Evolutionary conservation across 2,329 filamentous ascomycete species (phyloP).

Genomic region (Ophiocordyceps camponoti-leonardi): DNA sequence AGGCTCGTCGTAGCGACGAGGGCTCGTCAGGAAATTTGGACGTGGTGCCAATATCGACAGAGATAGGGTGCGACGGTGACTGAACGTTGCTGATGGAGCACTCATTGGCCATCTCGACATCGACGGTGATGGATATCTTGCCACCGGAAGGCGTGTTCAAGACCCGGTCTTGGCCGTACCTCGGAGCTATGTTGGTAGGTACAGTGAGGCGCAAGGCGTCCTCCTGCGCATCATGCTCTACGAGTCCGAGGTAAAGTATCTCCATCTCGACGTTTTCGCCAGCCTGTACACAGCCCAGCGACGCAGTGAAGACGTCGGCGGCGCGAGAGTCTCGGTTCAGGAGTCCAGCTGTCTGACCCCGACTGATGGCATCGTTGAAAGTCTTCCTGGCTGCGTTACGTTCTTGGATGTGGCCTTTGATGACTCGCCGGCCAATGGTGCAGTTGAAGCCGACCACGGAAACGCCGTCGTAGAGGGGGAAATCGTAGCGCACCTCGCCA

Average conservation of each 20-base stretch:
- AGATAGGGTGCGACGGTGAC: slow-evolving; percentile 51
- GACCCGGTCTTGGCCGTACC: slow-evolving; percentile 31
- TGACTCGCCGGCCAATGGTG: slow-evolving; percentile 39
- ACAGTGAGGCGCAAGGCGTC: slow-evolving; percentile 55
- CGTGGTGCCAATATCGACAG: slow-evolving; percentile 43
- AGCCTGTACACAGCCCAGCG: slow-evolving; percentile 48
- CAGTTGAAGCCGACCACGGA: slow-evolving; percentile 53
- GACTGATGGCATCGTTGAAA: slow-evolving; percentile 39
- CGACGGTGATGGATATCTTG: slow-evolving; percentile 14
- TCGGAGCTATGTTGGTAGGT: slow-evolving; percentile 47
- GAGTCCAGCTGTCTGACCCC: slow-evolving; percentile 45
- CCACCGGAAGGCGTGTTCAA: neutral
- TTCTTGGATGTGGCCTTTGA: slow-evolving; percentile 50
- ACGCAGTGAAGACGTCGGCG: slow-evolving; percentile 51
- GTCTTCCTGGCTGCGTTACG: slow-evolving; percentile 40
- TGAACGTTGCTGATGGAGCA: slow-evolving; percentile 43
- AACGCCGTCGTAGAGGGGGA: slow-evolving; percentile 57
- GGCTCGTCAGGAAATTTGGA: slow-evolving; percentile 14
- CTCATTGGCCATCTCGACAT: slow-evolving; percentile 28
- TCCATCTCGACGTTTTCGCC: slow-evolving; percentile 38
- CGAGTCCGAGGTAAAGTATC: slow-evolving; percentile 50
- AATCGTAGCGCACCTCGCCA: slow-evolving; percentile 42
- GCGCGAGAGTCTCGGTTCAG: slow-evolving; percentile 43
- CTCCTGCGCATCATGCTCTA: slow-evolving; percentile 53
- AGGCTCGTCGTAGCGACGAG: slow-evolving; percentile 40